phyloP scores from a whole-genome alignment of 441 rosid genomes.

The Hura crepitans region DNA sequence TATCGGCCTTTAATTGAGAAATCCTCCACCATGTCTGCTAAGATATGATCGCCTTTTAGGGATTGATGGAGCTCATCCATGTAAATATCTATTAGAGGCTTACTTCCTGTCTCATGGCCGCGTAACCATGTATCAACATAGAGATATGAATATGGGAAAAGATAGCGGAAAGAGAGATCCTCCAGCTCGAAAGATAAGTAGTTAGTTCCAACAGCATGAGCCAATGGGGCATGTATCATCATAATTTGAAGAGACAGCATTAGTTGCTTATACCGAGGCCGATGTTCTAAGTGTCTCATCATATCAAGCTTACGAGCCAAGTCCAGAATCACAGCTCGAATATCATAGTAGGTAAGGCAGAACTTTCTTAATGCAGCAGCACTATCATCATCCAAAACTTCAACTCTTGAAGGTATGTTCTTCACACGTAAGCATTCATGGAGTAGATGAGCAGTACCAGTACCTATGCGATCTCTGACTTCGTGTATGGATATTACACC shows the following conservation, averaged over 20 bases:
- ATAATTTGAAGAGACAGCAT: conserved; percentile 67
- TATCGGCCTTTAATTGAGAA: conserved; percentile 69
- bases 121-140: conserved; percentile 79
- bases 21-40: conserved; percentile 55
- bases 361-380: conserved; percentile 79
- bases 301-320: conserved; percentile 76
- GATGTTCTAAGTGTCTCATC: conserved; percentile 84
- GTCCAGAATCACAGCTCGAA: conserved; percentile 77
- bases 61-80: conserved; percentile 57
- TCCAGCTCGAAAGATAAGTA: conserved; percentile 77
- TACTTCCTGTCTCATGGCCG: conserved; percentile 58
- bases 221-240: conserved; percentile 83
- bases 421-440: conserved; percentile 80
- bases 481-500: conserved; percentile 58
- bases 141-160: conserved; percentile 81
- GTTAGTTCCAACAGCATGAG: conserved; percentile 76
- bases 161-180: conserved; percentile 75
- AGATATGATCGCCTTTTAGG: conserved; percentile 49
- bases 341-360: conserved; percentile 85
- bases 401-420: conserved; percentile 59
- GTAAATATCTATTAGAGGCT: conserved; percentile 60
- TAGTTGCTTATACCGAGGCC: conserved; percentile 75
- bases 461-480: conserved; percentile 68
- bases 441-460: conserved; percentile 77
- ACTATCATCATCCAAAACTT: conserved; percentile 67